Evolutionary conservation across 805 yeast genomes (phyloP).

Genomic region (Spencermartinsiella europaea): DNA sequence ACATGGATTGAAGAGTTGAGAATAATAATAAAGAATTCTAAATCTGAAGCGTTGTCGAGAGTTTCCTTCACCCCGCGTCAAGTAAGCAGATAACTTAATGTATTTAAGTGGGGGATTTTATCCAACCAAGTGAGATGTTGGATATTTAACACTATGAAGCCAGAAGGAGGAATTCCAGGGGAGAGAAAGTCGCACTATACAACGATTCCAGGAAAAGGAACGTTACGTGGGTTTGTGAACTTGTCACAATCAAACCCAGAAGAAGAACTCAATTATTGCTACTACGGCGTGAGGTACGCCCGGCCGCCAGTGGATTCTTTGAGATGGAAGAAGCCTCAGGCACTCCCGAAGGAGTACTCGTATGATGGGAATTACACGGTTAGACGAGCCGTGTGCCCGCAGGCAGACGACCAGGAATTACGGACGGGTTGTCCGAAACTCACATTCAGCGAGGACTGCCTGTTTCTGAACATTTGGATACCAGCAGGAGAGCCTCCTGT

Average conservation of each 20-base stretch:
- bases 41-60: too few relatives aligned
- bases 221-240: neutral
- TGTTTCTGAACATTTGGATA: constrained; percentile 36
- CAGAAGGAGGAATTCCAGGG: too few relatives aligned
- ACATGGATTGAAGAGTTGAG: too few relatives aligned
- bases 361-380: constrained; percentile 38
- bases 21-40: too few relatives aligned
- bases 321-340: constrained; percentile 34
- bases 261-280: constrained; percentile 1
- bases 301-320: constrained; percentile 30
- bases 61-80: too few relatives aligned
- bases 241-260: neutral
- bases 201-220: neutral
- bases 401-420: constrained; percentile 23
- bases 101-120: too few relatives aligned
- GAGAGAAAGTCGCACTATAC: neutral
- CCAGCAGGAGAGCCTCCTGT: constrained; percentile 35
- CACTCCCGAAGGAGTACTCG: constrained; percentile 33
- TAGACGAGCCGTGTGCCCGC: constrained; percentile 36
- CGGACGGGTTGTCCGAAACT: constrained; percentile 27
- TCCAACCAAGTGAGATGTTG: too few relatives aligned
- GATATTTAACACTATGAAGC: too few relatives aligned
- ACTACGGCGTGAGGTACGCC: constrained; percentile 33
- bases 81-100: too few relatives aligned
- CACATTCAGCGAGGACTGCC: constrained; percentile 32